Evolutionary conservation across 169 alveolate species (phyloP), one percentile per base, ranked within the genome.

Genomic region (Eimeria maxima): DNA sequence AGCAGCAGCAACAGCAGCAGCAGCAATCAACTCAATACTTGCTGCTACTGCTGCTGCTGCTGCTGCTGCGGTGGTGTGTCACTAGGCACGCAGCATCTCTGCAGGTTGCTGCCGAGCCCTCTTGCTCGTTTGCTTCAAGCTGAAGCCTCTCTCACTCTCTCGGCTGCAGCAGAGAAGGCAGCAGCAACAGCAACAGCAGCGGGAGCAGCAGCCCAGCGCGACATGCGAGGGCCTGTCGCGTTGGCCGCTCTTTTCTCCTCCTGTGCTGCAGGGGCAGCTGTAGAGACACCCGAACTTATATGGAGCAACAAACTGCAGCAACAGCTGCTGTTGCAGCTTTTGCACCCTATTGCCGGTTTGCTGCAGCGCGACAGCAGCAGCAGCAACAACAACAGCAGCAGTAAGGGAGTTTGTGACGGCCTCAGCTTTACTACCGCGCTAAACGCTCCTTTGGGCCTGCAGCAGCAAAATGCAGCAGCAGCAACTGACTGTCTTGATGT

Each of bases 331-430:
- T 53, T 24, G 90, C 90, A 81, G 71, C 90, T 81, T 27, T 50
- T 69, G 16, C 50, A 50, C 50, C 90, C 90, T 13, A 81, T 81
- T 10, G 42, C 53, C 90, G 22, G 45, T 38, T 50, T 81, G 90
- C 90, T 81, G 90, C 90, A 47, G 90, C 67, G 90, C 53, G 90
- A 81, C 29, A 53, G 90, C 90, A 53, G 90, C 73, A 81, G 90
- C 90, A 53, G 90, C 90, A 53, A 73, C 73, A 81, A 50, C 90
- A 71, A 7, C 42, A 71, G 47, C 47, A 67, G 42, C 78, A n/a
- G 3, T 67, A 65, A 42, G 14, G n/a, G 27, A 18, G 45, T 44
- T 22, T 8, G n/a, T n/a, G 90, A 47, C 38, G 47, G 42, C 71
- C 71, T 81, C 50, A 53, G 90, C 90, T 81, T 81, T 81, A 57